A percentile compares a stretch with the other conserved stretches of the same genome.
phyloP scores from a whole-genome alignment of 2,329 filamentous ascomycete species.

The Exophiala bonariae region DNA sequence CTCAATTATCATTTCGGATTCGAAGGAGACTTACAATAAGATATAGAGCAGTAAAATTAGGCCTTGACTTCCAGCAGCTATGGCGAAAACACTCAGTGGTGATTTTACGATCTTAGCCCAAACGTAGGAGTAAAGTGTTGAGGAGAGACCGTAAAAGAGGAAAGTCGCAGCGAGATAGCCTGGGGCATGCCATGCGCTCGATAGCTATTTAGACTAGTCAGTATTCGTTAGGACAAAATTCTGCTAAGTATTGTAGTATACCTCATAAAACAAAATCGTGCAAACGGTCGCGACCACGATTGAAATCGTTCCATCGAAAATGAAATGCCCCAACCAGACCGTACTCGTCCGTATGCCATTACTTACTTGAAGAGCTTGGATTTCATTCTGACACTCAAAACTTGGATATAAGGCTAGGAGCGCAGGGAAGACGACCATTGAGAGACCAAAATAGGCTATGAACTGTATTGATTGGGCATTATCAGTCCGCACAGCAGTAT shows the following conservation, averaged over 20 bases:
- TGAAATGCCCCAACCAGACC: conserved; percentile 22
- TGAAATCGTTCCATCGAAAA: conserved; percentile 22
- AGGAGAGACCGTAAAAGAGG: conserved; percentile 21
- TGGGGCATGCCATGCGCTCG: conserved; percentile 7
- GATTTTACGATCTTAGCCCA: conserved; percentile 18
- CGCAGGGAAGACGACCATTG: conserved; percentile 74
- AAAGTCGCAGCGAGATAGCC: conserved; percentile 17
- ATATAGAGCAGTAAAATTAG: conserved; percentile 20
- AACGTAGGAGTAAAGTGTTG: conserved; percentile 18
- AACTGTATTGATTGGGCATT: conserved; percentile 74
- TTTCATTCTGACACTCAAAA: conserved; percentile 10
- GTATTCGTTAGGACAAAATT: conserved; percentile 18
- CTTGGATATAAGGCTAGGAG: conserved; percentile 67
- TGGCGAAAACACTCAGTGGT: conserved; percentile 22
- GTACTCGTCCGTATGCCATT: conserved; percentile 18
- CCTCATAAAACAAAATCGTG: too few relatives aligned
- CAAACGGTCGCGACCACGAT: too few relatives aligned
- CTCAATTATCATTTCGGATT: too few relatives aligned
- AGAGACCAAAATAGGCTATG: conserved; percentile 78
- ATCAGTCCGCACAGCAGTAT: conserved; percentile 66
- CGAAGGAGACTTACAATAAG: conserved; percentile 15
- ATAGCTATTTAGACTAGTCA: too few relatives aligned
- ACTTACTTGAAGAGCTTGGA: conserved; percentile 21
- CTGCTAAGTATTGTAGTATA: too few relatives aligned
- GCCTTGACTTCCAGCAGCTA: conserved; percentile 19